These are phyloP conservation scores for Paramyrothecium sp. DNA, from an alignment of 2,329 filamentous ascomycete genomes.

Conservation along the genomic window DNA sequence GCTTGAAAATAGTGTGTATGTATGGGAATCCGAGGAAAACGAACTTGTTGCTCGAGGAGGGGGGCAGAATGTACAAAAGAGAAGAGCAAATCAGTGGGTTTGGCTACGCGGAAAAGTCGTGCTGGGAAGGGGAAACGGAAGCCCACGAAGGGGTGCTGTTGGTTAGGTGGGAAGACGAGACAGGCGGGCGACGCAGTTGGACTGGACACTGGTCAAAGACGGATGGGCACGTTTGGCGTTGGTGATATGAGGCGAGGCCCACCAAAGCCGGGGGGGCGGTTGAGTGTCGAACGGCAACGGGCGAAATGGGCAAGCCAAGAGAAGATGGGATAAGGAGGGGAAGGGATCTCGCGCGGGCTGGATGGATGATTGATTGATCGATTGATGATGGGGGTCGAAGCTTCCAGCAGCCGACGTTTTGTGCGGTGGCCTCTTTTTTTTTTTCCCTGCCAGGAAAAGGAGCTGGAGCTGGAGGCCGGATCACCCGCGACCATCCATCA, in stretches of 20 bases:
- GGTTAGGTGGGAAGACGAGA: background rate
- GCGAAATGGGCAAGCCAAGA: no score
- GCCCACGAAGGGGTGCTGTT: background rate
- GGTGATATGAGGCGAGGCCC: background rate
- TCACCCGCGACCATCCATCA: background rate
- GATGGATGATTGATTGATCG: no score
- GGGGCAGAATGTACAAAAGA: background rate
- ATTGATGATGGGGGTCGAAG: background rate
- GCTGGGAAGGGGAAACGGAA: background rate
- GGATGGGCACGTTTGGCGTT: background rate
- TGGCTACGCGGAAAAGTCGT: background rate
- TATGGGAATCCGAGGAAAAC: background rate
- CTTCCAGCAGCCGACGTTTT: background rate
- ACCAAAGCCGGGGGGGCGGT: background rate
- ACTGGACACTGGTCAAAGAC: background rate
- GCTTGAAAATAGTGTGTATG: no score
- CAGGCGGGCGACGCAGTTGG: background rate
- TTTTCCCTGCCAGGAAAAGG: background rate
- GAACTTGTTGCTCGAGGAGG: background rate
- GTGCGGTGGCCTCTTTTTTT: background rate
- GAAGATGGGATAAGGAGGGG: background rate
- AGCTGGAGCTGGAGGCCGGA: background rate
- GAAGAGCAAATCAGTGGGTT: background rate
- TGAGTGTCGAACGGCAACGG: no score
- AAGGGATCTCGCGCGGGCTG: no score